These are phyloP conservation scores for Zygnema cylindricum DNA, from an alignment of 139 green algal species.

Conservation along the genomic window DNA sequence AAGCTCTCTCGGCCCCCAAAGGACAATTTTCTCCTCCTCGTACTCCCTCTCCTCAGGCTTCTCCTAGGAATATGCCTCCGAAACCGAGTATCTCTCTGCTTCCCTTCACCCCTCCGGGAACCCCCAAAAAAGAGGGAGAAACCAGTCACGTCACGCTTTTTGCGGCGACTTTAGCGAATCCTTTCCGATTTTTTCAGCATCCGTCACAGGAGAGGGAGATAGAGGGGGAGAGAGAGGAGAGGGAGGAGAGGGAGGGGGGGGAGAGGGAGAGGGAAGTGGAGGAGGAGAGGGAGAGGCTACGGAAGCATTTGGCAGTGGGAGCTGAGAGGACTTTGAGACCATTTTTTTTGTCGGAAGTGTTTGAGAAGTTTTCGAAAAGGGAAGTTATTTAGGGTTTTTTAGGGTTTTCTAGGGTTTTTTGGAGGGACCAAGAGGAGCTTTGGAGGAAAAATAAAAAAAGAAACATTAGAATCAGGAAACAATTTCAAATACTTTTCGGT, in stretches of 20 bases:
- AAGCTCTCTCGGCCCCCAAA: not conserved
- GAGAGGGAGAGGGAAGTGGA: too few species aligned
- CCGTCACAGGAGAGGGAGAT: not conserved
- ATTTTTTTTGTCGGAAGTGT: not conserved
- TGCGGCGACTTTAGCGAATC: not conserved
- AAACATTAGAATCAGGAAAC: too few species aligned
- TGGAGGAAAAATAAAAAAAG: too few species aligned
- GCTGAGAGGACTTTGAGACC: not conserved
- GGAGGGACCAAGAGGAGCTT: too few species aligned
- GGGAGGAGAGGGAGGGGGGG: too few species aligned
- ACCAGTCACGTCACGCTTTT: not conserved
- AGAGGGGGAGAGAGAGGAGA: not conserved
- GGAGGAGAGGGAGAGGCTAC: too few species aligned
- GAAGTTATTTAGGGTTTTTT: not conserved
- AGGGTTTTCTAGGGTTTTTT: too few species aligned
- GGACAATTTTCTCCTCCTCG: not conserved
- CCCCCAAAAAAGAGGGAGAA: not conserved
- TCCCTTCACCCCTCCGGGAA: not conserved
- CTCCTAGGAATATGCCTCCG: not conserved
- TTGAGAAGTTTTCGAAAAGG: not conserved
- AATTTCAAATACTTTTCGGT: too few species aligned
- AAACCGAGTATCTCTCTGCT: not conserved
- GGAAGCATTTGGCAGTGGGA: not conserved
- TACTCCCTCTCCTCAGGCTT: not conserved
- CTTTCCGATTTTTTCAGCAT: not conserved